These are phyloP conservation scores for Cladophialophora bantiana DNA, from an alignment of 2,329 filamentous ascomycete genomes.

Conservation along the genomic window DNA sequence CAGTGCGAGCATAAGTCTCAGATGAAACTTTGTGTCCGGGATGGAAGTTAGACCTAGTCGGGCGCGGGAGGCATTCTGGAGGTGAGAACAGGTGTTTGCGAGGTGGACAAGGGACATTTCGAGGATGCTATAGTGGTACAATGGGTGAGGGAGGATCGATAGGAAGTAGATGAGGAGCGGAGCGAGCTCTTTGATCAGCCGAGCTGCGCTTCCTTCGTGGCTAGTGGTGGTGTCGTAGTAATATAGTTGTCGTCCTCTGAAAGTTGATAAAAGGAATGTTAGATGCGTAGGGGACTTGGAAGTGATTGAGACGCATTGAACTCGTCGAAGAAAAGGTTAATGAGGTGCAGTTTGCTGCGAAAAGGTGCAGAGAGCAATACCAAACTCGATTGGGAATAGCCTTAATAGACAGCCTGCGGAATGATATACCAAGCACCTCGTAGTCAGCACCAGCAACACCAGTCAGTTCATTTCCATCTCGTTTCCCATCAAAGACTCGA, in stretches of 20 bases:
- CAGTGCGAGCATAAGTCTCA: conserved; percentile 75
- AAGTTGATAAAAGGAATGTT: not conserved
- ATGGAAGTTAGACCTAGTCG: conserved; percentile 84
- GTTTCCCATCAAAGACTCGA: too few relatives aligned
- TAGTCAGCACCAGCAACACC: too few relatives aligned
- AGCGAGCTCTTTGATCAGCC: not conserved
- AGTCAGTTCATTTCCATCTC: too few relatives aligned
- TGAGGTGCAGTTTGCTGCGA: not conserved
- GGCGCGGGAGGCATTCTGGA: conserved; percentile 87
- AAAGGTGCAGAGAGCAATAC: not conserved
- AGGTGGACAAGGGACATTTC: conserved; percentile 77
- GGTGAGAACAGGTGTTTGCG: conserved; percentile 82
- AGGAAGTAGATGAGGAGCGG: not conserved
- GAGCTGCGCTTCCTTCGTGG: not conserved
- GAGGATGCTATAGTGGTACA: not conserved
- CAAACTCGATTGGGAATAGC: not conserved
- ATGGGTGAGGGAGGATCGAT: not conserved
- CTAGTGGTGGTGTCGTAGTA: not conserved
- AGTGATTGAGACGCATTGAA: not conserved
- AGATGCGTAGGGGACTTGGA: not conserved
- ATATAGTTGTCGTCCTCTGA: not conserved
- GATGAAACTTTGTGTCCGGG: conserved; percentile 79
- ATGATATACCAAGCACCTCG: too few relatives aligned
- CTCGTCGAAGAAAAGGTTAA: not conserved
- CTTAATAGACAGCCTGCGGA: too few relatives aligned